phyloP scores from a whole-genome alignment of 345 rosid genomes.

The Gossypium ekmanianum region DNA sequence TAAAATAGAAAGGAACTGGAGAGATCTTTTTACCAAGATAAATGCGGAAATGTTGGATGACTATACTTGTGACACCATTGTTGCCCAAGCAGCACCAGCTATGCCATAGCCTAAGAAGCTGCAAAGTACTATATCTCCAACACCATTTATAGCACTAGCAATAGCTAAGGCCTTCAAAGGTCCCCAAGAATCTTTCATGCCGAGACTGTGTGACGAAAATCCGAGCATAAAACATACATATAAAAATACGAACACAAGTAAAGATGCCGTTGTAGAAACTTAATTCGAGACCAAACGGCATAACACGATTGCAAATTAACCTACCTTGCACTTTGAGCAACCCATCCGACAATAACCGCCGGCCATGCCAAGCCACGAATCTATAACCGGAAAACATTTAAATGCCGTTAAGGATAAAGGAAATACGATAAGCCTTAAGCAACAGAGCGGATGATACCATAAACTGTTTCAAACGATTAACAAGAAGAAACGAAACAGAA shows the following conservation, averaged over 20 bases:
- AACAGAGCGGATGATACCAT: conserved; percentile 11
- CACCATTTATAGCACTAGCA: conserved; percentile 65
- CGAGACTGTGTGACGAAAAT: conserved; percentile 50
- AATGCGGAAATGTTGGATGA: neutral
- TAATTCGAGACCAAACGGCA: neutral
- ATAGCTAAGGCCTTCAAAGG: conserved; percentile 83
- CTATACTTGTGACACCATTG: conserved; percentile 90
- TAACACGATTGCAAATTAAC: conserved; percentile 10
- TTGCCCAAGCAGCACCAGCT: conserved; percentile 97
- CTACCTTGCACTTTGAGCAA: conserved; percentile 96
- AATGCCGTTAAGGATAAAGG: neutral
- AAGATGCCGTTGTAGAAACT: neutral
- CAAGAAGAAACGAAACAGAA: neutral
- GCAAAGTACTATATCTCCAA: conserved; percentile 78
- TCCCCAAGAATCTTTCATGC: conserved; percentile 97
- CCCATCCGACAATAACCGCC: conserved; percentile 80
- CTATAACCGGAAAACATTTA: conserved; percentile 31
- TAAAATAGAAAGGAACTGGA: too few relatives aligned
- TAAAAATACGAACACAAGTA: neutral
- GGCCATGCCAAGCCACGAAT: conserved; percentile 97
- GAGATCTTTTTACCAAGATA: too few relatives aligned
- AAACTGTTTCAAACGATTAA: neutral
- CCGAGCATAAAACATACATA: neutral
- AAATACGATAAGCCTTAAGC: conserved; percentile 12
- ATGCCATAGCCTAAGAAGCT: conserved; percentile 73